Conservation (phyloP, 2,329 filamentous ascomycete species). For the Colletotrichum navitas region DNA sequence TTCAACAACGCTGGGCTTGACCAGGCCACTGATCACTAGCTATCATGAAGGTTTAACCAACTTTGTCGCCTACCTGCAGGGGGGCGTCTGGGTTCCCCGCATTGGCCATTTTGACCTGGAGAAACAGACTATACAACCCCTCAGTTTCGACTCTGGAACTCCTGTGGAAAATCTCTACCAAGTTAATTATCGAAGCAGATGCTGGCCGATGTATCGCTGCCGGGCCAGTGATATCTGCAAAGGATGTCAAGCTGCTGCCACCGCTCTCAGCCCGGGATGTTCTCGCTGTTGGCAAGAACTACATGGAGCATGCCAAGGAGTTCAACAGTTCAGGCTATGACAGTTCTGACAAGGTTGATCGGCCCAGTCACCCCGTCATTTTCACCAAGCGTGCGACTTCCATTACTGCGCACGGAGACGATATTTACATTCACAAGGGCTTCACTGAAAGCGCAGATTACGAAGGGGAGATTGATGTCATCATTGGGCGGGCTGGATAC, state of each 20-base stretch:
- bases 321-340: constrained; percentile 69
- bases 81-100: neutral
- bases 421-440: constrained; percentile 58
- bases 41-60: neutral
- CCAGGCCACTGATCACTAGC: neutral
- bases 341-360: constrained; percentile 65
- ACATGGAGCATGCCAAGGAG: constrained; percentile 67
- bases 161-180: constrained; percentile 62
- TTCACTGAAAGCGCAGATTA: constrained; percentile 67
- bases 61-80: constrained; percentile 21
- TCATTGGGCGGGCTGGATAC: constrained; percentile 64
- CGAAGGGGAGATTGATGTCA: constrained; percentile 68
- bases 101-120: constrained; percentile 27
- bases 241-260: constrained; percentile 57
- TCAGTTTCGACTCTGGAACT: constrained; percentile 61
- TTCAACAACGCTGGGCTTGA: neutral
- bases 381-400: constrained; percentile 68
- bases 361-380: constrained; percentile 66
- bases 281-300: constrained; percentile 70
- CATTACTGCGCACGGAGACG: constrained; percentile 62
- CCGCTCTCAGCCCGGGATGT: constrained; percentile 63
- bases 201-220: constrained; percentile 52
- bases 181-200: constrained; percentile 63
- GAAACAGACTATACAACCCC: constrained; percentile 51
- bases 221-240: constrained; percentile 48